phyloP scores from a whole-genome alignment of 148 eudicot genomes.

The Rhododendron kiyosumense region DNA sequence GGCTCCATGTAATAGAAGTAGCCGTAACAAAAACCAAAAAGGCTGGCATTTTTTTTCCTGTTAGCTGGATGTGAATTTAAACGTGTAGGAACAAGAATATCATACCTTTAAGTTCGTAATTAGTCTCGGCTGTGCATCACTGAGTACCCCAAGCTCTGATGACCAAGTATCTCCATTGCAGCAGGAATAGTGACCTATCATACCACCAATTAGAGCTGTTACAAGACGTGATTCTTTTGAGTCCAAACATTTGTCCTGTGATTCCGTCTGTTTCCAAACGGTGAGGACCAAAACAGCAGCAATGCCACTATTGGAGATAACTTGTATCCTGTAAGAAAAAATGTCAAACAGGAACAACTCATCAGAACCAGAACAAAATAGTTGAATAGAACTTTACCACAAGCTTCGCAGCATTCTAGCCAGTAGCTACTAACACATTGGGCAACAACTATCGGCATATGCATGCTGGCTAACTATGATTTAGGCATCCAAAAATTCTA shows the following conservation, averaged over 20 bases:
- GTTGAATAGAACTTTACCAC: not conserved
- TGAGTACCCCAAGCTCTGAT: slow-evolving; percentile 88
- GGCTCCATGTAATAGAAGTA: not conserved
- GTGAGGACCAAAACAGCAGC: slow-evolving; percentile 51
- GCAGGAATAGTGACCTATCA: slow-evolving; percentile 89
- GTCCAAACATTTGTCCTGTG: slow-evolving; percentile 68
- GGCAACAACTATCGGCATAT: not conserved
- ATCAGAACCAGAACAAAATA: not conserved
- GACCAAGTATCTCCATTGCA: slow-evolving; percentile 98
- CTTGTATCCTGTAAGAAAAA: slow-evolving; percentile 65
- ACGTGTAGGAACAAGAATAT: not conserved
- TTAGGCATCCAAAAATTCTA: no score
- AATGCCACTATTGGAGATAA: slow-evolving; percentile 65
- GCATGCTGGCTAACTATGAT: not conserved
- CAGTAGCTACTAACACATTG: not conserved
- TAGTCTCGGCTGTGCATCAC: slow-evolving; percentile 74
- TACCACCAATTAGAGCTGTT: slow-evolving; percentile 70
- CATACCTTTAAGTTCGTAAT: slow-evolving; percentile 82
- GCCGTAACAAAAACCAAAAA: not conserved
- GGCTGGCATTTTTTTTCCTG: not conserved
- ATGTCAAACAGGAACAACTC: not conserved
- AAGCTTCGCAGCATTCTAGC: not conserved
- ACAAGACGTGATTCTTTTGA: slow-evolving; percentile 61
- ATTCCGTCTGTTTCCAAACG: slow-evolving; percentile 51
- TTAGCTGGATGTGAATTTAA: not conserved